phyloP scores from a whole-genome alignment of 1,139 yeast genomes.

The Suhomyces taliae region DNA sequence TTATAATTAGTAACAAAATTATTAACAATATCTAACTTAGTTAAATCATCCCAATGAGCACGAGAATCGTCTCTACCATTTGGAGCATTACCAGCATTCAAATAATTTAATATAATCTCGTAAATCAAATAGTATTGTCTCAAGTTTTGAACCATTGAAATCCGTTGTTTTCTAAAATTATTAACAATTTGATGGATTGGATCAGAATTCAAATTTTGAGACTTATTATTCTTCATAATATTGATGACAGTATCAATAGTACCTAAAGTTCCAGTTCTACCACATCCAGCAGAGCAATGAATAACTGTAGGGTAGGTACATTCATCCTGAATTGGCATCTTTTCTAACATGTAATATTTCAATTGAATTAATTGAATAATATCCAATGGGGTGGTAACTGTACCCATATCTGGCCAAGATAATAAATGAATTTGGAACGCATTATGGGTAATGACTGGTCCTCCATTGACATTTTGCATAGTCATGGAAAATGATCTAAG shows the following conservation, averaged over 20 bases:
- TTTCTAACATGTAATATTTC: constrained; percentile 32
- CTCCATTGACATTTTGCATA: constrained; percentile 20
- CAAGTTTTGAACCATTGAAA: constrained; percentile 82
- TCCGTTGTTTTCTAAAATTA: constrained; percentile 66
- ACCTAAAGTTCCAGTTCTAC: constrained; percentile 85
- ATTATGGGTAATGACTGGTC: constrained; percentile 19
- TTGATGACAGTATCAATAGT: constrained; percentile 67
- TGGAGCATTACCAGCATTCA: constrained; percentile 12
- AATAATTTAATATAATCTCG: constrained; percentile 42
- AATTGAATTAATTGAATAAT: constrained; percentile 42
- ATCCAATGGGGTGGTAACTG: constrained; percentile 38
- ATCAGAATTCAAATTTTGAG: constrained; percentile 25
- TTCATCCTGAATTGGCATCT: constrained; percentile 4
- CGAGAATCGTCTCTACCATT: constrained; percentile 5
- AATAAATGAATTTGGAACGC: constrained; percentile 50
- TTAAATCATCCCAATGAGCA: constrained; percentile 21
- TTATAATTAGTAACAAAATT: constrained; percentile 18
- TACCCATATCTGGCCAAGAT: constrained; percentile 58
- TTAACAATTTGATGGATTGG: constrained; percentile 55
- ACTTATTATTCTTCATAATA: constrained; percentile 28
- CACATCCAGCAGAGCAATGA: constrained; percentile 93
- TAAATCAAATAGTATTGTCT: constrained; percentile 75
- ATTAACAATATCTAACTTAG: constrained; percentile 25
- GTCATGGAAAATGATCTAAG: constrained; percentile 39
- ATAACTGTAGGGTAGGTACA: constrained; percentile 52